Base-by-base conservation (phyloP, 2,329 filamentous ascomycete genomes). In the Clathrospora elynae region DNA sequence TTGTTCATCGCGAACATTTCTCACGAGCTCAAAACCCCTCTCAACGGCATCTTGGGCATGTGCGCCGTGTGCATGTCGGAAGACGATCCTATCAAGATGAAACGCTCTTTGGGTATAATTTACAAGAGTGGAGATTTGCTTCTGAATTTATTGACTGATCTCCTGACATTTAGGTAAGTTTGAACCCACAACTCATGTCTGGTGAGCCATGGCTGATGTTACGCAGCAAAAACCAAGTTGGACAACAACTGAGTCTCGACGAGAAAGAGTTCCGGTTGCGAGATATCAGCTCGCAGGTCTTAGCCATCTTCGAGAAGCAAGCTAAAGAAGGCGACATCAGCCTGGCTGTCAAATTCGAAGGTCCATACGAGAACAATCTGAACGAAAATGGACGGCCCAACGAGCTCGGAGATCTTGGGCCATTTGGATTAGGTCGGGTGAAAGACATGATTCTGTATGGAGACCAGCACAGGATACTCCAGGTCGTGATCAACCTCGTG, bases 41-140 rank as follows among this genome's bases (percentile, higher is more conserved):
- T 97, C 43, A 97, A 97, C 63, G 93, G 92, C 9, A 96, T 97
- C 34, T 78, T 99, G 60, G 93, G 93, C 46, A 93, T 96, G 86
- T 91, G 87, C 56, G 87, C 90, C 0, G 87, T 96, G 1, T 93
- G 89, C 69, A 93, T 96, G 89, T 87, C 90, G 52, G 90, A 96
- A 66, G 85, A 91, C 34, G 89, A 95, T 59, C 73, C 90, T 10
- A 69, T 78, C 20, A 83, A 86, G 53, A 84, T 96, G 52, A 90
- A 91, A 67, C 83, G 90, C 55, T 93, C 88, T 1, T 76, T 96
- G 4, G 87, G 89, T 58, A 90, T 90, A 12, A 84, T 96, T 13
- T 96, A 95, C 71, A 93, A 91, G 69, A 92, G 88, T 14, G 89
- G 81, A 4, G 91, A 96, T 65, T 71, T 96, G 5, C 73, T 96